Base-by-base conservation (phyloP, 768 basidiomycete genomes). In the Kwoniella botswanensis region DNA sequence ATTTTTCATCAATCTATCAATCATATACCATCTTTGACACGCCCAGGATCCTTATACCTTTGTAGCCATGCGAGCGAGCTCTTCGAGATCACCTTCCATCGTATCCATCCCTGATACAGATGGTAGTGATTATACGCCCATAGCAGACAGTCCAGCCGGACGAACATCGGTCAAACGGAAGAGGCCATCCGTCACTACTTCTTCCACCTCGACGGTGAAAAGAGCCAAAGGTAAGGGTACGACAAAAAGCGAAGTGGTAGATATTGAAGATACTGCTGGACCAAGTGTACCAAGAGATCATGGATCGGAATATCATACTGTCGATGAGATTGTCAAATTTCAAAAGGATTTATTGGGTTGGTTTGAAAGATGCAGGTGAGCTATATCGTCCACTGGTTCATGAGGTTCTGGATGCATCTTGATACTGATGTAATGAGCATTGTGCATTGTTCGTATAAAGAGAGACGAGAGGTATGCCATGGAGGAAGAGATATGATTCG, bases 381-480 rank as follows among this genome's bases (percentile, higher is more conserved):
- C 65, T 43, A 24, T 24, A 10, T 15, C 15, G 21, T 41, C 52
- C 3, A 12, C 9, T 41, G 56, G 9, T 15, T 15, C 21, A 35
- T 54, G 24, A 26, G 35, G 35, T 43, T 7, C 11, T 11, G 54
- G 18, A 59, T 46, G n/a, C 12, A 43, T 58, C 26, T 35, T 35
- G 6, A n/a, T n/a, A 26, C 18, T 44, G 21, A 67, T 29, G 21
- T n/a, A 42, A 26, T 18, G 18, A 17, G 7, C 6, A 35, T 63
- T 43, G 58, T 22, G 24, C 44, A 10, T 12, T 56, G 10, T 7
- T 5, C 35, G 1, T 42, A 35, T n/a, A 15, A 11, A 78, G 82
- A 69, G 86, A 88, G 50, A 84, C 84, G 22, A 88, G 94, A 56
- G 89, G 89, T 44, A 97, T 98, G 94, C 95, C 94, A 0, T 97